These are phyloP conservation scores for Schizosaccharomyces pombe DNA, from an alignment of 805 yeast species.

Conservation along the genomic window DNA sequence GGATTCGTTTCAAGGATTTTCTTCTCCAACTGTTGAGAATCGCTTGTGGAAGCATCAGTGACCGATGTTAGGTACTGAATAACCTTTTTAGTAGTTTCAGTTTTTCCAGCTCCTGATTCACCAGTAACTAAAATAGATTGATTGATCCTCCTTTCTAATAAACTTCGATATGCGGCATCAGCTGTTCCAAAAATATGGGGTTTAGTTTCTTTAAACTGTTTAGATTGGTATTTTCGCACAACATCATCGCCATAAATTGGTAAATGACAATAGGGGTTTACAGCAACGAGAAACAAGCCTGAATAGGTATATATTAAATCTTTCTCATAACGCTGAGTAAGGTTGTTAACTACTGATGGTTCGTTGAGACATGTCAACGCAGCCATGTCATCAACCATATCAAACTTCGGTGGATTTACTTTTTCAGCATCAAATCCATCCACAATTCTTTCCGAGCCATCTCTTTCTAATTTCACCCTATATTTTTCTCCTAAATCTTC, in stretches of 20 bases:
- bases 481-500: not conserved
- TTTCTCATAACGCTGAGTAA: constrained; percentile 49
- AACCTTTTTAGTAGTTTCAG: constrained; percentile 88
- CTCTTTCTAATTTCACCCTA: not conserved
- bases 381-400: constrained; percentile 84
- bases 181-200: constrained; percentile 88
- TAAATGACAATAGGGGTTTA: constrained; percentile 66
- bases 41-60: constrained; percentile 9
- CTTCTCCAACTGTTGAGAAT: constrained; percentile 30
- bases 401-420: constrained; percentile 76
- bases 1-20: constrained; percentile 88
- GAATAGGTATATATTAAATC: constrained; percentile 73
- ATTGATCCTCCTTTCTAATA: constrained; percentile 27
- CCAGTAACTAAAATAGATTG: constrained; percentile 95
- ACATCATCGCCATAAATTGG: constrained; percentile 44
- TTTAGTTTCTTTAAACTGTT: constrained; percentile 16
- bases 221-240: constrained; percentile 31
- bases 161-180: constrained; percentile 54
- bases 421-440: not conserved
- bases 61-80: constrained; percentile 69
- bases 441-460: not conserved
- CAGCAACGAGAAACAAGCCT: constrained; percentile 82
- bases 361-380: constrained; percentile 83
- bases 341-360: constrained; percentile 73
- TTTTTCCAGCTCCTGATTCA: constrained; percentile 96